A percentile compares a stretch with the other conserved stretches of the same genome.
Evolutionary conservation across 768 basidiomycete species (phyloP).

Genomic region (Tephrocybe sp.): DNA sequence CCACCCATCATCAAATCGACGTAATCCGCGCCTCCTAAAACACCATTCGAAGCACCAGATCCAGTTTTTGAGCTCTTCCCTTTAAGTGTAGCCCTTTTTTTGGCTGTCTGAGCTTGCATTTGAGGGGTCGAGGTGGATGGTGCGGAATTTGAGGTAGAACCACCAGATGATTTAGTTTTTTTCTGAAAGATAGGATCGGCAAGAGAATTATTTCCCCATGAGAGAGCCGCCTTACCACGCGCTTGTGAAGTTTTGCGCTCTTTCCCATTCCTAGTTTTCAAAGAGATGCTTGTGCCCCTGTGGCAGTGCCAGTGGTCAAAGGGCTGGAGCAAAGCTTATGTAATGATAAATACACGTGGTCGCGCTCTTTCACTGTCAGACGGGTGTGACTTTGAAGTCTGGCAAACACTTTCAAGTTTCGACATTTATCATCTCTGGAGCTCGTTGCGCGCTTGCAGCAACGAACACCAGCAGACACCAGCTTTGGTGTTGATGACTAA

Average conservation of each 20-base stretch:
- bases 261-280: conserved; percentile 46
- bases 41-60: conserved; percentile 27
- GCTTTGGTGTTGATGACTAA: conserved; percentile 34
- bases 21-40: conserved; percentile 77
- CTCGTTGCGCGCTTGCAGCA: conserved; percentile 33
- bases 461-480: conserved; percentile 28
- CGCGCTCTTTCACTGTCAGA: no score
- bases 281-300: no score
- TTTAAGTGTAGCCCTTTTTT: conserved; percentile 51
- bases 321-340: neutral
- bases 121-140: conserved; percentile 25
- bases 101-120: conserved; percentile 38
- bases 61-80: conserved; percentile 31
- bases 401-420: neutral
- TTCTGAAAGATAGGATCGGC: conserved; percentile 25
- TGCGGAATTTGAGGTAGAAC: conserved; percentile 12
- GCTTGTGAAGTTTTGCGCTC: conserved; percentile 65
- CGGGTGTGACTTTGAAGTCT: no score
- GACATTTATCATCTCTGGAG: conserved; percentile 20
- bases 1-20: conserved; percentile 69
- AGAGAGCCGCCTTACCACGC: conserved; percentile 38
- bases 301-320: no score
- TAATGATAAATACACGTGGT: conserved; percentile 19
- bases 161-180: conserved; percentile 34
- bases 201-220: neutral